Evolutionary conservation across 2,329 filamentous ascomycete species (phyloP).

Genomic region (Neofusicoccum parvum): DNA sequence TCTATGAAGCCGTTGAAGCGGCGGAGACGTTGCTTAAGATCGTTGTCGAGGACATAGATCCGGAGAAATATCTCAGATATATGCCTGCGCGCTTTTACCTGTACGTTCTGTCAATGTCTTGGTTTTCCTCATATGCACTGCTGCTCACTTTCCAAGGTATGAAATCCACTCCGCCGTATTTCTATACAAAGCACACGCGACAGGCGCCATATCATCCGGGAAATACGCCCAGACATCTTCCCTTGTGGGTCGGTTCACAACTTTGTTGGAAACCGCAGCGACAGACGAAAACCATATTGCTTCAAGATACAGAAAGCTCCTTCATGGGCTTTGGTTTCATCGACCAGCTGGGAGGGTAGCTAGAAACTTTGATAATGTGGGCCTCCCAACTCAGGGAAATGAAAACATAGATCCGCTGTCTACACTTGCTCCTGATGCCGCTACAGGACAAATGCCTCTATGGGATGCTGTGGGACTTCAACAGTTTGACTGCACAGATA

Average conservation of each 20-base stretch:
- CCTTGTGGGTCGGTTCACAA: background rate
- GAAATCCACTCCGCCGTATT: conserved; percentile 21
- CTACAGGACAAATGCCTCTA: background rate
- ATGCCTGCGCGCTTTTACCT: conserved; percentile 20
- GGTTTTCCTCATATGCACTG: background rate
- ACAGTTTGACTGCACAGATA: background rate
- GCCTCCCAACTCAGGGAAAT: background rate
- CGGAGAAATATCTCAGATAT: conserved; percentile 14
- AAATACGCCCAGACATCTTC: background rate
- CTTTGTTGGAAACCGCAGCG: background rate
- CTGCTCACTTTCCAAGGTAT: background rate
- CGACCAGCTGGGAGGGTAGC: background rate
- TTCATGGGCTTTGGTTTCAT: background rate
- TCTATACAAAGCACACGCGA: conserved; percentile 17
- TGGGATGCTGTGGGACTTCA: background rate
- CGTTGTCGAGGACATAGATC: conserved; percentile 14
- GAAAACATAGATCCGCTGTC: background rate
- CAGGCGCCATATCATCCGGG: conserved; percentile 10
- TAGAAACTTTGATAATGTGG: background rate
- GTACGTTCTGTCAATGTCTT: background rate
- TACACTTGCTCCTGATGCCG: background rate
- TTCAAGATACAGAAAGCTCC: background rate
- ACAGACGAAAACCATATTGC: background rate
- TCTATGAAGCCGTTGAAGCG: conserved; percentile 16
- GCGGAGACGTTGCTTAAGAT: conserved; percentile 20